These are phyloP conservation scores for Fusarium anguioides DNA, from an alignment of 2,329 filamentous ascomycete genomes.

Conservation along the genomic window DNA sequence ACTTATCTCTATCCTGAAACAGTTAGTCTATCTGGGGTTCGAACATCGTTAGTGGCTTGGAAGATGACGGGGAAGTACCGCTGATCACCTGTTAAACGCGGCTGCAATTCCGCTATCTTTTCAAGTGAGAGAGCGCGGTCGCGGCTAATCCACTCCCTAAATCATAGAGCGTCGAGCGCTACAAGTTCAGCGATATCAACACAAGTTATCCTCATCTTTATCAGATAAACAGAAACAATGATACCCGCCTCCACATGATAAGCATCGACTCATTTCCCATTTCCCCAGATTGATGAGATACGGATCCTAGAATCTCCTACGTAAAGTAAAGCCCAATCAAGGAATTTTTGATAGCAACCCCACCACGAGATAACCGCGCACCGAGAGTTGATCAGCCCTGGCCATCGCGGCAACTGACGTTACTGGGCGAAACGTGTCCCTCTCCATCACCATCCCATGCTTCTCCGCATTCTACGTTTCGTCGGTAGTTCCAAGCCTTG, in stretches of 20 bases:
- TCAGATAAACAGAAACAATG: not conserved
- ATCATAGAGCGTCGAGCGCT: not conserved
- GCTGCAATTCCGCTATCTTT: slow-evolving; percentile 11
- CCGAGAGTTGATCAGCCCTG: slow-evolving; percentile 14
- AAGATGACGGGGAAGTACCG: slow-evolving; percentile 10
- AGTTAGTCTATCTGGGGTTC: slow-evolving; percentile 35
- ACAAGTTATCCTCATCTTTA: not conserved
- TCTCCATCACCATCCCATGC: not conserved
- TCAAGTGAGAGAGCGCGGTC: slow-evolving; percentile 3
- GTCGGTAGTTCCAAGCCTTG: not conserved
- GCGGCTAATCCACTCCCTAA: slow-evolving; percentile 12
- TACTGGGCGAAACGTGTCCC: slow-evolving; percentile 8
- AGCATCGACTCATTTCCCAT: slow-evolving; percentile 22
- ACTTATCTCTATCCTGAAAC: slow-evolving; percentile 32
- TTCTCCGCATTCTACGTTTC: slow-evolving; percentile 11
- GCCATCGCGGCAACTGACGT: slow-evolving; percentile 24
- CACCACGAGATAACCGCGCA: slow-evolving; percentile 38
- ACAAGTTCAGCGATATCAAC: not conserved
- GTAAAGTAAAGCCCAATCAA: slow-evolving; percentile 13
- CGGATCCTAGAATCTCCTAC: slow-evolving; percentile 17
- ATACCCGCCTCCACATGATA: slow-evolving; percentile 16
- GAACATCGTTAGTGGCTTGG: slow-evolving; percentile 22
- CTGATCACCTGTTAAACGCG: slow-evolving; percentile 20
- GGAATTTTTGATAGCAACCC: slow-evolving; percentile 32
- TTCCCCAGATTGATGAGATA: slow-evolving; percentile 21